Evolutionary conservation across 768 basidiomycete genomes (phyloP).

Genomic region (Pisolithus albus): DNA sequence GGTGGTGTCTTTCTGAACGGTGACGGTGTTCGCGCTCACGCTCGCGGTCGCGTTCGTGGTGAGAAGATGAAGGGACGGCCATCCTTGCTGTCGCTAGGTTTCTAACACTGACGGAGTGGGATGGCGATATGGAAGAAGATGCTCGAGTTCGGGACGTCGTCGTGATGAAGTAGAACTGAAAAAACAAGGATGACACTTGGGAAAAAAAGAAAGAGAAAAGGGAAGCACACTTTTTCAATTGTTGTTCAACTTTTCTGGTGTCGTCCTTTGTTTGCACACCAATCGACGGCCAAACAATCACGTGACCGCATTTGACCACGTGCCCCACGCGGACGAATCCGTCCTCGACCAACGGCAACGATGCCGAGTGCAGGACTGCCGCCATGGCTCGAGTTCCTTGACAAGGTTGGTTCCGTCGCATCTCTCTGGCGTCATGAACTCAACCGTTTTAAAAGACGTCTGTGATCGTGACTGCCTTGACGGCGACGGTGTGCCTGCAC

Average conservation of each 20-base stretch:
- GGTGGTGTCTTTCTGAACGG: slow-evolving; percentile 60
- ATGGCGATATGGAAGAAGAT: slow-evolving; percentile 73
- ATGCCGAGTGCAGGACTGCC: not conserved
- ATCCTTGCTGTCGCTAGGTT: slow-evolving; percentile 41
- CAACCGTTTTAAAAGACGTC: slow-evolving; percentile 47
- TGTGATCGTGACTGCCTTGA: slow-evolving; percentile 44
- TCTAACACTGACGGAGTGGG: slow-evolving; percentile 53
- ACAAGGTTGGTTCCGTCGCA: slow-evolving; percentile 19
- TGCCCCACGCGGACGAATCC: not conserved
- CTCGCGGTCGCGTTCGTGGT: slow-evolving; percentile 52
- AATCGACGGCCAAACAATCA: slow-evolving; percentile 25
- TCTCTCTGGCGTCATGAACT: not conserved
- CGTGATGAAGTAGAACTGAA: slow-evolving; percentile 17
- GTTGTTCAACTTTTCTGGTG: slow-evolving; percentile 18
- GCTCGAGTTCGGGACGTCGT: slow-evolving; percentile 63
- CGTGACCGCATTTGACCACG: slow-evolving; percentile 19
- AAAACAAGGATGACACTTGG: slow-evolving; percentile 11
- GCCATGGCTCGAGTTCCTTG: slow-evolving; percentile 26
- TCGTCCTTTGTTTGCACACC: slow-evolving; percentile 20
- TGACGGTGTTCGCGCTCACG: slow-evolving; percentile 47
- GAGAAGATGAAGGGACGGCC: slow-evolving; percentile 83
- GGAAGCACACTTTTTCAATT: slow-evolving; percentile 14
- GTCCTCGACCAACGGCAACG: not conserved
- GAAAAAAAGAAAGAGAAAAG: slow-evolving; percentile 18
- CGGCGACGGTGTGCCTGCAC: slow-evolving; percentile 45